Evolutionary conservation across 1,139 yeast genomes (phyloP).

Genomic region (Magnusiomyces suaveolens): DNA sequence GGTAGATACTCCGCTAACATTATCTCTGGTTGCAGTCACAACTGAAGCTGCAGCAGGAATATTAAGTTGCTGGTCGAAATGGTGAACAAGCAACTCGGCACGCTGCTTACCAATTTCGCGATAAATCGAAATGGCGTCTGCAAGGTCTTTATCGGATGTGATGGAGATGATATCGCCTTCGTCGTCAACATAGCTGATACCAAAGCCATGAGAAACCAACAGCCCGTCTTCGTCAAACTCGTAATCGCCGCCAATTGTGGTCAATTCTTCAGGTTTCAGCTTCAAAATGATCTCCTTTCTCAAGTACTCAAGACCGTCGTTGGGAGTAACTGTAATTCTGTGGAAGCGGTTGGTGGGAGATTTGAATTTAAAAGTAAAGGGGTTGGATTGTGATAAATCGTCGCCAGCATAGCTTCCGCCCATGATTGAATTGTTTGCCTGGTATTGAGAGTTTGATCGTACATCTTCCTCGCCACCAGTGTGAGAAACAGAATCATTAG

Average conservation of each 20-base stretch:
- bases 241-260: constrained; percentile 35
- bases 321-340: constrained; percentile 44
- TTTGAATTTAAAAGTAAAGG: constrained; percentile 65
- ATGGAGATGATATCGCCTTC: constrained; percentile 77
- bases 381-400: too few species aligned
- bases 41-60: too few species aligned
- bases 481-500: constrained; percentile 57
- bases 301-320: constrained; percentile 41
- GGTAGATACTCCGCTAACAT: too few species aligned
- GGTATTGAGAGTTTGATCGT: not conserved
- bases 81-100: constrained; percentile 66
- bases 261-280: constrained; percentile 38
- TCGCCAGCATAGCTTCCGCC: constrained; percentile 6
- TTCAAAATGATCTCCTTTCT: constrained; percentile 39
- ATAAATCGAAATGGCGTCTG: constrained; percentile 58
- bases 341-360: constrained; percentile 70
- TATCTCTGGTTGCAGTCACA: too few species aligned
- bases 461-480: constrained; percentile 27
- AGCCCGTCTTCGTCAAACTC: constrained; percentile 24
- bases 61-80: constrained; percentile 44
- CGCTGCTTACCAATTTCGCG: constrained; percentile 44
- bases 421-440: not conserved
- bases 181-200: constrained; percentile 72
- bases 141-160: constrained; percentile 61
- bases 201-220: constrained; percentile 37